A percentile compares a stretch with the other conserved stretches of the same genome.
These are phyloP conservation scores for Phytophthora europaea DNA, from an alignment of 352 stramenopile species.

Conservation along the genomic window DNA sequence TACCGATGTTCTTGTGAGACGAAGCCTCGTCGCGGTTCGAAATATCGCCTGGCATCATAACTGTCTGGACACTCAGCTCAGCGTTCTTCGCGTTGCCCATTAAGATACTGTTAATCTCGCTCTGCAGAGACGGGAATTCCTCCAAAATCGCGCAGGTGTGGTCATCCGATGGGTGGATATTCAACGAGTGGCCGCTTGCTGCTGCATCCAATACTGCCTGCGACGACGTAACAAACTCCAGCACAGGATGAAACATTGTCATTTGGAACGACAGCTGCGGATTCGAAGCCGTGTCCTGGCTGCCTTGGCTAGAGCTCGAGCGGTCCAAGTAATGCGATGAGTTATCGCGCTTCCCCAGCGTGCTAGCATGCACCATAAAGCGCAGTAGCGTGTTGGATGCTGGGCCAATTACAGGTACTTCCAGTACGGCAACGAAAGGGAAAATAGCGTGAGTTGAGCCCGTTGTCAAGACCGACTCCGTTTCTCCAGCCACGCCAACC, in stretches of 20 bases:
- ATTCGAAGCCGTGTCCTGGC: constrained; percentile 50
- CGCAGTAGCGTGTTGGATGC: constrained; percentile 87
- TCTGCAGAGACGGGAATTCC: constrained; percentile 70
- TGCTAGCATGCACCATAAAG: constrained; percentile 88
- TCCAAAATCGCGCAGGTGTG: constrained; percentile 82
- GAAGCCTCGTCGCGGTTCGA: constrained; percentile 75
- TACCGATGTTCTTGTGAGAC: constrained; percentile 89
- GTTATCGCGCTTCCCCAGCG: constrained; percentile 74
- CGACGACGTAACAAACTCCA: constrained; percentile 90
- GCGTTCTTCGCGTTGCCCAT: constrained; percentile 81
- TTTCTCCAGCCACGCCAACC: constrained; percentile 72
- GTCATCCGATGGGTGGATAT: constrained; percentile 83
- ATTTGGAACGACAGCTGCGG: constrained; percentile 82
- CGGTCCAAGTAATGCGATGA: constrained; percentile 53
- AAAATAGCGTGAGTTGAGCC: constrained; percentile 73
- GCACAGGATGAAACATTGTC: constrained; percentile 87
- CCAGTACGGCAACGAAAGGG: constrained; percentile 87
- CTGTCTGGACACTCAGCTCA: constrained; percentile 86
- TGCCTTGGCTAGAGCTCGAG: constrained; percentile 51
- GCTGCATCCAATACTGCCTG: constrained; percentile 87
- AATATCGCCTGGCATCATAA: constrained; percentile 89
- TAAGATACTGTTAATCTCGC: constrained; percentile 76
- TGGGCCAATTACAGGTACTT: constrained; percentile 83
- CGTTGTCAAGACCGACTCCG: constrained; percentile 69
- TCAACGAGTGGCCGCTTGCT: constrained; percentile 80